Evolutionary conservation across 2,329 filamentous ascomycete genomes (phyloP), one percentile per base, ranked within the genome.

Genomic region (Botrytis fabae): DNA sequence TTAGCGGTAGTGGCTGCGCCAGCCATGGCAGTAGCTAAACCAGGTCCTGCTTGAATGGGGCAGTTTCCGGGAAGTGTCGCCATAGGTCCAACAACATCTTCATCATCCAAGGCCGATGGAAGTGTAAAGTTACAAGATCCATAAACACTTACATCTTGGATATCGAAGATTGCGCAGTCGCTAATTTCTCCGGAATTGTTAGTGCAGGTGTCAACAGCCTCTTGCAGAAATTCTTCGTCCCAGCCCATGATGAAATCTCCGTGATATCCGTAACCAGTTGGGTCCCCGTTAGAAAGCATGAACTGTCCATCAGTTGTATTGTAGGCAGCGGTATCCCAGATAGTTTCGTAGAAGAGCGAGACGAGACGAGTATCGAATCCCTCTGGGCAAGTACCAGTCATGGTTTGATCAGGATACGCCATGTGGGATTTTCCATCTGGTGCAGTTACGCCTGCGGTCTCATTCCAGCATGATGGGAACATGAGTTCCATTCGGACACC

Each of bases 391-490:
- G 84, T 85, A 46, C 95, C 94, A 76, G 89, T 89, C 83, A 93
- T 93, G 78, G 97, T 91, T 20, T 91, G 85, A 77, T 89, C 87
- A 1, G 94, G 93, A 81, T 94, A 98, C 7, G 91, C 92, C 75
- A 97, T 87, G 80, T 98, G 89, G 46, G 84, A 85, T 75, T 85
- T 84, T 82, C 90, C 87, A 78, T 90, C 84, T 0, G 76, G 32
- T 4, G 85, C 84, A 77, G 88, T 86, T 18, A 84, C 76, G 75
- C 91, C 86, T 78, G 89, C 86, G 69, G 57, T 28, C 35, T 93
- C 93, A 78, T 96, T 93, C 92, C 94, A 97, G 87, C 94, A 97
- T 2, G 91, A 94, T 0, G 93, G 93, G 83, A 97, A 97, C 88
- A 93, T 93, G 74, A 97, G 83, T 82, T 97, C 94, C 62, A 95